phyloP scores from a whole-genome alignment of 2,329 filamentous ascomycete genomes.

The Hypoxylon sp. region DNA sequence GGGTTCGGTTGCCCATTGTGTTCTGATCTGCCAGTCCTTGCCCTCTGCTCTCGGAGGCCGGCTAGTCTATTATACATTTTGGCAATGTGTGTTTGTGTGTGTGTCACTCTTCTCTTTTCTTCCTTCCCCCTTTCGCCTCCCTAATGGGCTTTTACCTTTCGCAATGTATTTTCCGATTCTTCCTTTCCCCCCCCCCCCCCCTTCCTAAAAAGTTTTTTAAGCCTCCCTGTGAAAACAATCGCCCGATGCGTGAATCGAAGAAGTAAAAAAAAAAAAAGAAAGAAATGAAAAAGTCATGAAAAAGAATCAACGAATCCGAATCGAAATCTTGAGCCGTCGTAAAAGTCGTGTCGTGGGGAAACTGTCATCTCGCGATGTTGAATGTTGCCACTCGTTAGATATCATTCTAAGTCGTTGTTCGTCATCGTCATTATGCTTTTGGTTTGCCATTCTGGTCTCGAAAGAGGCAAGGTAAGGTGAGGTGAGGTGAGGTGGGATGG shows the following conservation, averaged over 20 bases:
- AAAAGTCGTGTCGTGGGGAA: not conserved
- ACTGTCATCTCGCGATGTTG: not conserved
- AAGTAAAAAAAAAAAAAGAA: not conserved
- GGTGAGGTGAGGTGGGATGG: no score
- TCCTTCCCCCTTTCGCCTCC: not conserved
- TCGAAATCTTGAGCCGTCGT: not conserved
- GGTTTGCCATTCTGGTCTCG: not conserved
- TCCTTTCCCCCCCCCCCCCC: not conserved
- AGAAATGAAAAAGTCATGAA: no score
- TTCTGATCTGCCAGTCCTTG: constrained; percentile 6
- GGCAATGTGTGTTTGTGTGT: constrained; percentile 9
- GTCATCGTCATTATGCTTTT: constrained; percentile 4
- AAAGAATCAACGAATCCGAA: not conserved
- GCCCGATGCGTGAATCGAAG: not conserved
- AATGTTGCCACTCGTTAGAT: not conserved
- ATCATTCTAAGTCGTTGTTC: not conserved
- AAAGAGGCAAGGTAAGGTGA: no score
- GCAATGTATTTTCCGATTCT: not conserved
- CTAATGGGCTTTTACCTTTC: not conserved
- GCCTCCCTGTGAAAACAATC: not conserved
- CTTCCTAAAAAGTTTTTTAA: not conserved
- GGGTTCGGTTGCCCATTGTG: not conserved
- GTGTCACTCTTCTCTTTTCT: not conserved
- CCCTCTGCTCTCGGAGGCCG: constrained; percentile 1
- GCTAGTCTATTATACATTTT: constrained; percentile 33